Conservation (phyloP, 257 asterid genomes). For the Solanum dulcamara region DNA sequence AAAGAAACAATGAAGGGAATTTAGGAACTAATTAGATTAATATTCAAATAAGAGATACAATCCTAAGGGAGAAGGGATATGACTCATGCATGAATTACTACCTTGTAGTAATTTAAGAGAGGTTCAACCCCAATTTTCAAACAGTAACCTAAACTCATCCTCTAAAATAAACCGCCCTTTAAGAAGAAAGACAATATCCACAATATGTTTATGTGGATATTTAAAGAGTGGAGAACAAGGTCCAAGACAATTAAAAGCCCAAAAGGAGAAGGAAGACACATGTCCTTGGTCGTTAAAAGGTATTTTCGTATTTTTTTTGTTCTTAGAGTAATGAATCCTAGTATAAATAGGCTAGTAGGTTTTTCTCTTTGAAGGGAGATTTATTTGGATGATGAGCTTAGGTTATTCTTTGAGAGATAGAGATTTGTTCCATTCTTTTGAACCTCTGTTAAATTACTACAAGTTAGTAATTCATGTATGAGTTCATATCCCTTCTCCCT, state of each 20-base stretch:
- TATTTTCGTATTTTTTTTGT: neutral
- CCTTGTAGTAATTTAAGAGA: neutral
- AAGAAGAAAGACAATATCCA: neutral
- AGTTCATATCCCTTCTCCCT: neutral
- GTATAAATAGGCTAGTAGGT: neutral
- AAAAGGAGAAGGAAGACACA: neutral
- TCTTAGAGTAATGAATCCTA: neutral
- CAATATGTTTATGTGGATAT: neutral
- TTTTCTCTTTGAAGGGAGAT: neutral
- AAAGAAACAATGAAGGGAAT: neutral
- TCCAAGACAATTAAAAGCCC: neutral
- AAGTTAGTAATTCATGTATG: neutral
- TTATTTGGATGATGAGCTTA: neutral
- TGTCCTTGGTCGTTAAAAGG: neutral
- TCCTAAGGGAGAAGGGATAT: neutral
- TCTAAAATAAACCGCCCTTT: neutral
- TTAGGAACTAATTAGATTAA: neutral
- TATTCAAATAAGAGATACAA: neutral
- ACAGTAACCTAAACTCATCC: neutral
- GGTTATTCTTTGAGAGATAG: neutral
- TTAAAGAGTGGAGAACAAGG: neutral
- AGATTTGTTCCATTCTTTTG: neutral
- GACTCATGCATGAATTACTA: neutral
- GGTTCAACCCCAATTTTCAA: neutral
- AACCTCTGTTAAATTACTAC: neutral